Conservation (phyloP, 805 yeast species). For the Kluyveromyces nonfermentans region DNA sequence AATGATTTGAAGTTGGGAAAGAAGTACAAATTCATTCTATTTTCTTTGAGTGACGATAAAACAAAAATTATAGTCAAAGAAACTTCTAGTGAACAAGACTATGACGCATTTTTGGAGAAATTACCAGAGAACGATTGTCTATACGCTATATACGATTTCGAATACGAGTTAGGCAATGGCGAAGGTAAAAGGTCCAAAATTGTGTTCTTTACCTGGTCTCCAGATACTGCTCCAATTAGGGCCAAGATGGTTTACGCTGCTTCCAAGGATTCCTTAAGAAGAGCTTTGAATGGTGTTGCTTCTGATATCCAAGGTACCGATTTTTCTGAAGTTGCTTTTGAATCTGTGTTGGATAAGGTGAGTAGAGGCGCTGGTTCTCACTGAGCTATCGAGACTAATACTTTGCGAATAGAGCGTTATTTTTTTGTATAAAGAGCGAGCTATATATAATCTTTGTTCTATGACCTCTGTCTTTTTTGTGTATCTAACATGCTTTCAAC, state of each 20-base stretch:
- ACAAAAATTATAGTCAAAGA: conserved; percentile 86
- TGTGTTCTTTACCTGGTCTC: conserved; percentile 82
- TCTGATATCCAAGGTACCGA: conserved; percentile 97
- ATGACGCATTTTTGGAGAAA: conserved; percentile 78
- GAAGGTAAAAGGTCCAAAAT: conserved; percentile 90
- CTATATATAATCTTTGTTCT: too few species aligned
- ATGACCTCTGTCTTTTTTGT: too few species aligned
- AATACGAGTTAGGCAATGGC: conserved; percentile 78
- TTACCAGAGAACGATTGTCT: conserved; percentile 94
- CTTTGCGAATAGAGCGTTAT: background rate
- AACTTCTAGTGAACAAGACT: conserved; percentile 64
- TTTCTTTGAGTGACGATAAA: conserved; percentile 70
- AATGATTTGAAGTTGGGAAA: conserved; percentile 93
- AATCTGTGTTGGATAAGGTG: conserved; percentile 82
- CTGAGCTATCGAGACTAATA: conserved; percentile 21
- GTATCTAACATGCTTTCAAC: too few species aligned
- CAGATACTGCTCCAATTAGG: conserved; percentile 93
- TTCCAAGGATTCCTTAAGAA: conserved; percentile 96
- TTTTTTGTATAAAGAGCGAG: too few species aligned
- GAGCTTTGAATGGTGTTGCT: conserved; percentile 91
- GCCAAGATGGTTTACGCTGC: conserved; percentile 97
- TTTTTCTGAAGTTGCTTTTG: conserved; percentile 92
- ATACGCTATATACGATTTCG: conserved; percentile 95
- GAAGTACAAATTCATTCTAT: conserved; percentile 76
- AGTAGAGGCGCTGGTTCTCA: conserved; percentile 69